Conservation (phyloP, 73 alveolate species). For the Breviolum minutum region DNA sequence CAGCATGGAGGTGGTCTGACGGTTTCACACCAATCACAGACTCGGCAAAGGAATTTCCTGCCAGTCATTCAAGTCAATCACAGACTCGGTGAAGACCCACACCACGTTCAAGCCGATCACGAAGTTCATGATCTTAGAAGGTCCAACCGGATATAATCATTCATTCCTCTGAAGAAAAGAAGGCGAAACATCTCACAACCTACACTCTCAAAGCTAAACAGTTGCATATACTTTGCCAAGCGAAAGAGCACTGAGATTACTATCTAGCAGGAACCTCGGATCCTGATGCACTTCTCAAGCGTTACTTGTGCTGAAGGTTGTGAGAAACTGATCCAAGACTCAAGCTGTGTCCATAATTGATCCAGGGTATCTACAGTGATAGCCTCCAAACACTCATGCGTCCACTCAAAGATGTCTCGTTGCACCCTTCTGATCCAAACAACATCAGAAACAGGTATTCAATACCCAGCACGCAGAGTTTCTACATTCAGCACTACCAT, state of each 20-base stretch:
- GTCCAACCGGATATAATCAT: no score
- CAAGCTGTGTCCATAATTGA: conserved; percentile 25
- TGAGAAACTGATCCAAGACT: background rate
- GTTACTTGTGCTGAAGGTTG: no score
- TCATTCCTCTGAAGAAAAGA: background rate
- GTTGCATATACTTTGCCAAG: background rate
- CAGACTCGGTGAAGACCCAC: conserved; percentile 75
- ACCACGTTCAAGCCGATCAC: conserved; percentile 54
- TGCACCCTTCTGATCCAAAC: no score
- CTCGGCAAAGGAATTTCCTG: background rate
- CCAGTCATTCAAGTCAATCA: conserved; percentile 59
- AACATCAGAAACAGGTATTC: no score
- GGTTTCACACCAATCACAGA: background rate
- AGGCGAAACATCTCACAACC: background rate
- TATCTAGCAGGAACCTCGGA: no score
- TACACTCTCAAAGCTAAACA: background rate
- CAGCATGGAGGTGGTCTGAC: background rate
- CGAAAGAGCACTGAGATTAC: no score
- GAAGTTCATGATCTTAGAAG: conserved; percentile 35
- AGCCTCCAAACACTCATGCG: background rate
- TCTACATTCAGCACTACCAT: no score
- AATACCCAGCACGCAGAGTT: no score
- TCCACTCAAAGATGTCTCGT: no score
- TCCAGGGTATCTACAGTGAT: conserved; percentile 70
- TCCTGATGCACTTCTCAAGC: no score